Evolutionary conservation across 2,329 filamentous ascomycete genomes (phyloP).

Genomic region (Sclerotinia nivalis): DNA sequence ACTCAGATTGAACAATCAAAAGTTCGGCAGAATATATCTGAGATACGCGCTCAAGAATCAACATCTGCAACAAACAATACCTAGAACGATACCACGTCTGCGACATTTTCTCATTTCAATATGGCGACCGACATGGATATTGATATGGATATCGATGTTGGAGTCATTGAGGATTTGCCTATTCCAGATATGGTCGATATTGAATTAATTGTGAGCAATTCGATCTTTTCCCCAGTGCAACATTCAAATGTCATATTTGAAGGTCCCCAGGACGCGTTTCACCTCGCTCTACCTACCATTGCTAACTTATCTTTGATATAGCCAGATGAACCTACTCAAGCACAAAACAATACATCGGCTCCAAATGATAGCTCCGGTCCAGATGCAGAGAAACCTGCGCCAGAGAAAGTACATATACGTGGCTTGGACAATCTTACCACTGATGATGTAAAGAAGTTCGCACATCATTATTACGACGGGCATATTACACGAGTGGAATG

Average conservation of each 20-base stretch:
- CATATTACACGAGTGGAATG: constrained; percentile 74
- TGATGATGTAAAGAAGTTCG: constrained; percentile 74
- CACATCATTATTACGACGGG: constrained; percentile 63
- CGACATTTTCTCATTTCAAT: constrained; percentile 15
- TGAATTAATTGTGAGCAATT: constrained; percentile 19
- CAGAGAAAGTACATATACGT: constrained; percentile 60
- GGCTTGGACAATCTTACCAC: constrained; percentile 83
- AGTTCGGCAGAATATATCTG: neutral
- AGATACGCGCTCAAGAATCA: neutral
- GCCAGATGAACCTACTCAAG: constrained; percentile 28
- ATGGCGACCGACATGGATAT: constrained; percentile 62
- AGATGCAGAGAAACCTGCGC: constrained; percentile 32
- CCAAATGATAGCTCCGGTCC: constrained; percentile 36
- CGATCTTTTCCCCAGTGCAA: neutral
- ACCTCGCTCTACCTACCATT: neutral
- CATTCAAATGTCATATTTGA: neutral
- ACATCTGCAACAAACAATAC: neutral
- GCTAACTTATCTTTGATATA: constrained; percentile 17
- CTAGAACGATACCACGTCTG: neutral
- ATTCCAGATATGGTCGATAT: constrained; percentile 21
- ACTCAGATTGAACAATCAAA: neutral
- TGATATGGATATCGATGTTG: constrained; percentile 72
- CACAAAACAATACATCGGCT: constrained; percentile 31
- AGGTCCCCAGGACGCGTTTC: neutral
- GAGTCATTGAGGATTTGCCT: constrained; percentile 46